These are phyloP conservation scores for Castanospermum australe DNA, from an alignment of 306 rosid genomes.

Conservation along the genomic window DNA sequence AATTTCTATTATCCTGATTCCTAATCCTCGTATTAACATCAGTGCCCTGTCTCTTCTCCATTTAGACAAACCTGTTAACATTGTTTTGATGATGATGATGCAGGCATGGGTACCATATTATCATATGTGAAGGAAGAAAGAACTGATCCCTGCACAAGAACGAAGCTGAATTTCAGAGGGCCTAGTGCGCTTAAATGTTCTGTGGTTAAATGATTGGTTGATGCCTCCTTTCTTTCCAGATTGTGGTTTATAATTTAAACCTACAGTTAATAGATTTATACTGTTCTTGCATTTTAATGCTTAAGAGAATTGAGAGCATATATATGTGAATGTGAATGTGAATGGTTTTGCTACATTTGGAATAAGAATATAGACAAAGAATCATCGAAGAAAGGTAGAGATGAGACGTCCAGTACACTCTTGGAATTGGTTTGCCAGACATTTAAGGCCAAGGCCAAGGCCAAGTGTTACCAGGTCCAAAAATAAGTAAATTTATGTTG, in stretches of 20 bases:
- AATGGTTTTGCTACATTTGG: background rate
- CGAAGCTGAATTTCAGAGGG: background rate
- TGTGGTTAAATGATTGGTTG: constrained; percentile 3
- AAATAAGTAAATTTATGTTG: too few species aligned
- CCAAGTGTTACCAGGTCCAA: background rate
- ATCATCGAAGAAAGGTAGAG: too few species aligned
- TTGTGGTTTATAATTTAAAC: background rate
- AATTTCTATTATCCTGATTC: background rate
- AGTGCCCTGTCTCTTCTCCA: background rate
- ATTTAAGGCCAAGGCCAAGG: background rate
- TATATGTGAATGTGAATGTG: background rate
- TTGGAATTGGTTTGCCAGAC: background rate
- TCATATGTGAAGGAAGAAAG: constrained; percentile 68
- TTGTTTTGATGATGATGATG: background rate
- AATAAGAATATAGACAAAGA: background rate
- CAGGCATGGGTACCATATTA: constrained; percentile 80
- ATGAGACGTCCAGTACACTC: background rate
- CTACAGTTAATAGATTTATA: background rate
- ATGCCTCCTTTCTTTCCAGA: background rate
- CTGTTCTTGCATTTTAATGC: background rate
- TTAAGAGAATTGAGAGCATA: background rate
- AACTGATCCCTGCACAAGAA: constrained; percentile 33
- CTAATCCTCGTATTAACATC: background rate
- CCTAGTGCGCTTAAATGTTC: background rate
- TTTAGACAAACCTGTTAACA: background rate